Conservation (phyloP, 106 monocot genomes). For the Alisma plantagoaquatica region DNA sequence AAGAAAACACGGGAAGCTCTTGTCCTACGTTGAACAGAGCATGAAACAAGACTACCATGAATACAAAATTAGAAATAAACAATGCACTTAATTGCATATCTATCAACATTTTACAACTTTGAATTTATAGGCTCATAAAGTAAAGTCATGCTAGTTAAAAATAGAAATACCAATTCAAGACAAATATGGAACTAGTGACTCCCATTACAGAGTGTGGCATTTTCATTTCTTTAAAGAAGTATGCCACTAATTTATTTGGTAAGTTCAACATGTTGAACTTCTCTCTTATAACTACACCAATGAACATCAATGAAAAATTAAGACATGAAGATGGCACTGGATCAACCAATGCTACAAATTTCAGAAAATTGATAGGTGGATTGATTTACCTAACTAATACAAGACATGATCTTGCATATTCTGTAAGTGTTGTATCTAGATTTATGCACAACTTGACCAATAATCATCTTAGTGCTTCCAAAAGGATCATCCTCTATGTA, state of each 20-base stretch:
- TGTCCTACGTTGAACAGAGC: no score
- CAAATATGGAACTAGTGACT: no score
- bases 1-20: no score
- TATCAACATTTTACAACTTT: no score
- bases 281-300: neutral
- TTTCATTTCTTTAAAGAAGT: slow-evolving; percentile 1
- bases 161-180: no score
- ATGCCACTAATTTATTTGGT: slow-evolving; percentile 3
- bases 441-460: neutral
- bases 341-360: neutral
- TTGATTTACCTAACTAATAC: slow-evolving; percentile 2
- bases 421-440: neutral
- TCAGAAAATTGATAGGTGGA: neutral
- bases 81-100: no score
- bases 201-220: no score
- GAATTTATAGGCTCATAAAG: no score
- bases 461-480: neutral
- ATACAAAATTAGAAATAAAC: no score
- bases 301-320: slow-evolving; percentile 1
- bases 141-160: no score
- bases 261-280: slow-evolving; percentile 1
- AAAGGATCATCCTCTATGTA: slow-evolving; percentile 1
- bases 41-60: no score
- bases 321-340: neutral
- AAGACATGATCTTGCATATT: slow-evolving; percentile 1